Evolutionary conservation across 2,329 filamentous ascomycete genomes (phyloP).

Genomic region (Dactylonectria estremocensis): DNA sequence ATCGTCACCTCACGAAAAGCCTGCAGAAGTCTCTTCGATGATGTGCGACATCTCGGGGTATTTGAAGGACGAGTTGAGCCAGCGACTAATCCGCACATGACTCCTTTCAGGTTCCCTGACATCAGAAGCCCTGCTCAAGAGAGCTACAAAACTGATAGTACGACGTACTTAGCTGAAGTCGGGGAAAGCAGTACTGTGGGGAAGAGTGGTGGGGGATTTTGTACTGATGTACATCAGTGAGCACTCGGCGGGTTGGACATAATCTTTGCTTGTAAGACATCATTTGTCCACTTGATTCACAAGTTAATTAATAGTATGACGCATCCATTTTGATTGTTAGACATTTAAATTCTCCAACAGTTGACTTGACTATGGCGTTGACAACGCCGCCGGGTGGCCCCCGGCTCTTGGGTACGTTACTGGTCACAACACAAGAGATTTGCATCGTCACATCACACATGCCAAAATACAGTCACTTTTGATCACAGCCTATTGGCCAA

Average conservation of each 20-base stretch:
- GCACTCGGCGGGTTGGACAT: neutral
- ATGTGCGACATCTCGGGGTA: neutral
- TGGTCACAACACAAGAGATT: too few relatives aligned
- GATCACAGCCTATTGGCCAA: too few relatives aligned
- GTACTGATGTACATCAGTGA: neutral
- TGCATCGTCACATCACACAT: too few relatives aligned
- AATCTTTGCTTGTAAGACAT: neutral
- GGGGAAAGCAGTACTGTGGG: neutral
- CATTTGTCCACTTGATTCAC: neutral
- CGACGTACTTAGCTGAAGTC: neutral
- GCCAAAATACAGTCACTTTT: too few relatives aligned
- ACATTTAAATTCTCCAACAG: too few relatives aligned
- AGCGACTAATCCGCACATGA: too few relatives aligned
- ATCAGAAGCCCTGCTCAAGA: neutral
- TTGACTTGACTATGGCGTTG: too few relatives aligned
- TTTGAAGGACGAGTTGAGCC: neutral
- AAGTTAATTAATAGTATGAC: neutral
- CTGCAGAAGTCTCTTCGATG: neutral
- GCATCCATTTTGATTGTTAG: neutral
- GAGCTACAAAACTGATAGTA: neutral
- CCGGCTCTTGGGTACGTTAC: too few relatives aligned
- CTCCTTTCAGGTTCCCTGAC: neutral
- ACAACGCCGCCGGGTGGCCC: too few relatives aligned
- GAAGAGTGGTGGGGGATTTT: neutral
- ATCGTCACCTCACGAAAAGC: slow-evolving; percentile 70